phyloP scores from a whole-genome alignment of 257 asterid species.

The Salvia miltiorrhiza region DNA sequence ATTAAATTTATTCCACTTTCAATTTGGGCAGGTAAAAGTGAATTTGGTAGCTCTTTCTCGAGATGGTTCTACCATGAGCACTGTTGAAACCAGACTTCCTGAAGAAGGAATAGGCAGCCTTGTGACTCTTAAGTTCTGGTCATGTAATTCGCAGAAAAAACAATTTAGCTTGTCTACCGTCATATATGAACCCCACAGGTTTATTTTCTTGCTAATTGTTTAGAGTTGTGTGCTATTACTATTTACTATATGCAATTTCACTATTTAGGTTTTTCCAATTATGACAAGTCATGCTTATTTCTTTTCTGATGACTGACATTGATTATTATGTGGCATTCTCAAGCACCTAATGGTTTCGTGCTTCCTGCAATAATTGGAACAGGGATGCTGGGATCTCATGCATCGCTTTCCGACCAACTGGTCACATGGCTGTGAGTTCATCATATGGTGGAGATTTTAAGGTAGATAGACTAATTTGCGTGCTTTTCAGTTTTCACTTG shows the following conservation, averaged over 20 bases:
- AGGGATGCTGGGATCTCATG: slow-evolving; percentile 74
- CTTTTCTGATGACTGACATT: neutral
- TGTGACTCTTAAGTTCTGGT: slow-evolving; percentile 84
- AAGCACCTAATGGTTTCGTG: slow-evolving; percentile 11
- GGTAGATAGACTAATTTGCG: slow-evolving; percentile 40
- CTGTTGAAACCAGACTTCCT: slow-evolving; percentile 86
- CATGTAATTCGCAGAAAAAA: slow-evolving; percentile 55
- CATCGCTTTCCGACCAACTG: slow-evolving; percentile 72
- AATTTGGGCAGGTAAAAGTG: slow-evolving; percentile 60
- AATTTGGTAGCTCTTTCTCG: slow-evolving; percentile 75
- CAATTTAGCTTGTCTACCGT: slow-evolving; percentile 77
- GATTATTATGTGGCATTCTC: neutral
- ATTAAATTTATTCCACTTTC: slow-evolving; percentile 1
- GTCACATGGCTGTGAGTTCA: slow-evolving; percentile 74
- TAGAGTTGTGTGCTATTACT: neutral
- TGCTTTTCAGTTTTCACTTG: neutral
- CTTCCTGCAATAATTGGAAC: slow-evolving; percentile 17
- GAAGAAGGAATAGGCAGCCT: slow-evolving; percentile 97
- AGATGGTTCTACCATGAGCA: slow-evolving; percentile 80
- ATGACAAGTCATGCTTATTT: neutral
- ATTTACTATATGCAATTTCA: slow-evolving; percentile 1
- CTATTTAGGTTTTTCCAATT: neutral
- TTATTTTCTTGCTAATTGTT: slow-evolving; percentile 17
- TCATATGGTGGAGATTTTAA: slow-evolving; percentile 90
- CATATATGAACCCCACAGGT: slow-evolving; percentile 98